These are phyloP conservation scores for Aspergillus cavernicola DNA, from an alignment of 495 filamentous ascomycete genomes.

Conservation along the genomic window DNA sequence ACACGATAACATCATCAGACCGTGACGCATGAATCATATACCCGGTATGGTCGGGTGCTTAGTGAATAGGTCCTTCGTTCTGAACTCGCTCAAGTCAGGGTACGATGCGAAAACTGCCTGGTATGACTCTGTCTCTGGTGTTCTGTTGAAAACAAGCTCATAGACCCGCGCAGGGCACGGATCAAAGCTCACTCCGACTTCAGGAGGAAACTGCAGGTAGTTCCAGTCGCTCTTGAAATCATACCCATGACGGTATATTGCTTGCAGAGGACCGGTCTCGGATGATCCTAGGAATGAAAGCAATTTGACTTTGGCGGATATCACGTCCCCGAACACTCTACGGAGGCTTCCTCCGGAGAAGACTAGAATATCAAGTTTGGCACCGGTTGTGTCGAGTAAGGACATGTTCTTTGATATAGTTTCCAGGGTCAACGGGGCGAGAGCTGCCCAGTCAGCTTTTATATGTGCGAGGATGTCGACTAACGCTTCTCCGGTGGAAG, in stretches of 20 bases:
- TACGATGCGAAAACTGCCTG: constrained; percentile 1
- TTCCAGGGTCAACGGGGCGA: constrained; percentile 1
- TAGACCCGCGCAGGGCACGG: constrained; percentile 1
- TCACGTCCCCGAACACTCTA: constrained; percentile 3
- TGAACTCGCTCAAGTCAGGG: constrained; percentile 3
- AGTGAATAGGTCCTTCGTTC: constrained; percentile 6
- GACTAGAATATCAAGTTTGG: constrained; percentile 1
- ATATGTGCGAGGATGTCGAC: constrained; percentile 4
- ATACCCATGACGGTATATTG: constrained; percentile 7
- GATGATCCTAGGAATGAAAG: constrained; percentile 5
- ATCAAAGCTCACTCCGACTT: constrained; percentile 4
- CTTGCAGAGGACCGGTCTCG: constrained; percentile 6
- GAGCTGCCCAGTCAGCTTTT: constrained; percentile 9
- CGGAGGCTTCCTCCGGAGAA: constrained; percentile 2
- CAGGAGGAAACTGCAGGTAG: constrained; percentile 10
- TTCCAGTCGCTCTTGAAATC: constrained; percentile 13
- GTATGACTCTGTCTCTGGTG: constrained; percentile 6
- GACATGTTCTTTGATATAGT: constrained; percentile 3
- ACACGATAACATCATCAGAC: constrained; percentile 8
- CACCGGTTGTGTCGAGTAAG: neutral
- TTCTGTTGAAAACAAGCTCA: constrained; percentile 8
- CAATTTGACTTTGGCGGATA: neutral
- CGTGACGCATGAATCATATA: constrained; percentile 9
- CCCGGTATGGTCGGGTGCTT: constrained; percentile 5
- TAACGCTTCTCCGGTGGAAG: too few species aligned